phyloP scores from a whole-genome alignment of 176 grass and related monocot species.

The Oryza nivara region DNA sequence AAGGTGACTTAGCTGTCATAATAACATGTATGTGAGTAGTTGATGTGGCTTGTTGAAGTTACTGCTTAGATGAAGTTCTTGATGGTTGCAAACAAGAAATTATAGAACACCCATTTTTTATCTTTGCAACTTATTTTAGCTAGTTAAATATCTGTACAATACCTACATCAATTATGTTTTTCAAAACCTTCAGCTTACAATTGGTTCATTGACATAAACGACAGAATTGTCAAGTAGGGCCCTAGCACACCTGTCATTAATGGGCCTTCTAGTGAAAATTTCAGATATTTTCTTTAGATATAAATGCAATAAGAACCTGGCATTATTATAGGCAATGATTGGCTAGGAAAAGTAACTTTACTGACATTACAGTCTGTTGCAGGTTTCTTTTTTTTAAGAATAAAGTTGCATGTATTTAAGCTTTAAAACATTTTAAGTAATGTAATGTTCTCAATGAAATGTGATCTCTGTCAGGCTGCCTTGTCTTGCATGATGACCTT shows the following conservation, averaged over 20 bases:
- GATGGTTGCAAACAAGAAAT: slow-evolving; percentile 3
- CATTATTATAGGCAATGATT: not conserved
- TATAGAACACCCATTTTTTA: not conserved
- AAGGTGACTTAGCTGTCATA: not conserved
- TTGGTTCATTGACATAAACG: not conserved
- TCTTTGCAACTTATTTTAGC: not conserved
- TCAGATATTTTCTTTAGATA: not conserved
- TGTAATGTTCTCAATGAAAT: not conserved
- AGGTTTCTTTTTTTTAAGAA: slow-evolving; percentile 21
- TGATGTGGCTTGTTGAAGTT: not conserved
- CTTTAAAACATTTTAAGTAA: not conserved
- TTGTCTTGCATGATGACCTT: slow-evolving; percentile 7
- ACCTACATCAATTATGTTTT: slow-evolving; percentile 4
- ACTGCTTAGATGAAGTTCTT: not conserved
- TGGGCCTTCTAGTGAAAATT: not conserved
- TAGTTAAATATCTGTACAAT: slow-evolving; percentile 3
- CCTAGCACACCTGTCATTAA: not conserved
- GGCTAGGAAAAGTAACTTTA: not conserved
- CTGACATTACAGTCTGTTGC: not conserved
- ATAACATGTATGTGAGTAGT: not conserved
- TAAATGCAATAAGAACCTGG: not conserved
- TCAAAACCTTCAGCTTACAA: not conserved
- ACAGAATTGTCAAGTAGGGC: not conserved
- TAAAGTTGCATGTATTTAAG: not conserved
- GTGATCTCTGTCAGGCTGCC: slow-evolving; percentile 7